phyloP scores from a whole-genome alignment of 306 rosid species.

The Lotus japonicus region DNA sequence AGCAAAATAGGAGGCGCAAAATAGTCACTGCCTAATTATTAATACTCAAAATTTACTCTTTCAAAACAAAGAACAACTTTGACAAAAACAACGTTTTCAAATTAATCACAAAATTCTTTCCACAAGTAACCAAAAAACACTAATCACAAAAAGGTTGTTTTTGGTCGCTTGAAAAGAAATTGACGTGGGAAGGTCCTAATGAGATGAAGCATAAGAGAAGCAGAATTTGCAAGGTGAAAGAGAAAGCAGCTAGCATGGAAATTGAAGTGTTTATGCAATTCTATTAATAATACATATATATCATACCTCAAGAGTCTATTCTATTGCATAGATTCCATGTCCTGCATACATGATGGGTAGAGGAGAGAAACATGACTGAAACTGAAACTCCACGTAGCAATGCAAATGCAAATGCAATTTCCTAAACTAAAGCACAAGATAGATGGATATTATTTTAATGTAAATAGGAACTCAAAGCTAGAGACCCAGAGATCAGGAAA shows the following conservation, averaged over 20 bases:
- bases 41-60: no score
- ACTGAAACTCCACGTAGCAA: not conserved
- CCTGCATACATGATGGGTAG: not conserved
- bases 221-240: not conserved
- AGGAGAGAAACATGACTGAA: constrained; percentile 7
- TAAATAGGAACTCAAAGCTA: not conserved
- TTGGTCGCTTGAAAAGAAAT: not conserved
- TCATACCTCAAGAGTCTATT: not conserved
- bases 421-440: constrained; percentile 17
- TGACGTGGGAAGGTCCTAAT: not conserved
- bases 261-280: not conserved
- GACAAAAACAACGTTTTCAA: no score
- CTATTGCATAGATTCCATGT: not conserved
- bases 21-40: no score
- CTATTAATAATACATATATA: not conserved
- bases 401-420: not conserved
- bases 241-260: not conserved
- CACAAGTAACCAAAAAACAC: no score
- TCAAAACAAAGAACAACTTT: no score
- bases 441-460: not conserved
- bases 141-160: no score
- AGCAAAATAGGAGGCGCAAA: no score
- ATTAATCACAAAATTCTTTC: no score
- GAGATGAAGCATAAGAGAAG: not conserved
- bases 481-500: not conserved